Percentiles rank a stretch among this genome's conserved stretches.
Conservation (phyloP, 169 alveolate genomes). For the Cardiosporidium cionae region DNA sequence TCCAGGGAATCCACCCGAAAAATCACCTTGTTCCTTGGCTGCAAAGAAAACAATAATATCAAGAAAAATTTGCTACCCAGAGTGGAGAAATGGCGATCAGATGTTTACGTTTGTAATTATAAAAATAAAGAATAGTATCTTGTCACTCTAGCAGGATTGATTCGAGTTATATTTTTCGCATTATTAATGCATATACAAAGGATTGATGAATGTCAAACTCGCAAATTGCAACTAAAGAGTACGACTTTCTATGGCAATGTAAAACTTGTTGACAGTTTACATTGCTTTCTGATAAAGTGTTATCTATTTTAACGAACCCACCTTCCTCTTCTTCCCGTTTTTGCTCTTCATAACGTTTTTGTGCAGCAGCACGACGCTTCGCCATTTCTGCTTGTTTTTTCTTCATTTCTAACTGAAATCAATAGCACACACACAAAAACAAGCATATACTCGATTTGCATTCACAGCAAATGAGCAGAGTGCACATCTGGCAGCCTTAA, state of each 20-base stretch:
- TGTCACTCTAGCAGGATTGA: not conserved
- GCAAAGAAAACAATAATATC: not conserved
- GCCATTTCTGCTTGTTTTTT: slow-evolving; percentile 37
- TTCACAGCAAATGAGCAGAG: not conserved
- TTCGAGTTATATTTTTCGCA: not conserved
- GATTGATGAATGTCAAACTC: not conserved
- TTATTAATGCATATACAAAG: not conserved
- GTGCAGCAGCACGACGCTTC: slow-evolving; percentile 42
- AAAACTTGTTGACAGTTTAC: not conserved
- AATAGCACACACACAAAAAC: not conserved
- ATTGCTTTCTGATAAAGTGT: slow-evolving; percentile 18
- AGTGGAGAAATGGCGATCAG: not conserved
- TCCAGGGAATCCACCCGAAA: slow-evolving; percentile 41
- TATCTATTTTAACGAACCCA: slow-evolving; percentile 20
- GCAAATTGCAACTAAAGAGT: not conserved
- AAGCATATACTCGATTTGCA: not conserved
- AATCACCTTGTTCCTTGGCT: slow-evolving; percentile 9
- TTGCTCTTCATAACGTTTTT: slow-evolving; percentile 40
- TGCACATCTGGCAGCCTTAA: not conserved
- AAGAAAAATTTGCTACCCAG: not conserved
- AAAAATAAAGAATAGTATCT: not conserved
- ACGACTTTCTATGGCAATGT: not conserved
- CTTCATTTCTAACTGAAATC: slow-evolving; percentile 41
- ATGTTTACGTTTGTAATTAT: no score
- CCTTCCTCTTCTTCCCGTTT: slow-evolving; percentile 34